Evolutionary conservation across 2,329 filamentous ascomycete genomes (phyloP).

Genomic region (Penicillium italicum): DNA sequence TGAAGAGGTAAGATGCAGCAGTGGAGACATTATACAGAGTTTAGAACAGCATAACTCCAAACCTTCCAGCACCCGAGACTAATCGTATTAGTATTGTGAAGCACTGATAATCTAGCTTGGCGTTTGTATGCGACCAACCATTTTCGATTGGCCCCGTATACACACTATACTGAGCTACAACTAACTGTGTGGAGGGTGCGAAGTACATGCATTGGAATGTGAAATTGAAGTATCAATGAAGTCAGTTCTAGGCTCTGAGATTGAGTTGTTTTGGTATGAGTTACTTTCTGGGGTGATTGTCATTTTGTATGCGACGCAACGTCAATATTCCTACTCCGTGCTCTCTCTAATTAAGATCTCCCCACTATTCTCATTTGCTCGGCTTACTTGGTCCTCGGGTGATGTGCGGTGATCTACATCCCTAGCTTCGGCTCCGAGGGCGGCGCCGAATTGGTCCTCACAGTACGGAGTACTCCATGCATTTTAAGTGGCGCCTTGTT

Average conservation of each 20-base stretch:
- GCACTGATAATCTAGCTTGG: not conserved
- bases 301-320: not conserved
- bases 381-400: not conserved
- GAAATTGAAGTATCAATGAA: constrained; percentile 5
- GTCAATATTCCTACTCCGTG: not conserved
- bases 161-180: not conserved
- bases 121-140: not conserved
- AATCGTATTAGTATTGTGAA: not conserved
- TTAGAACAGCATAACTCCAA: not conserved
- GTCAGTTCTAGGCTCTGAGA: constrained; percentile 4
- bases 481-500: not conserved
- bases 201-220: constrained; percentile 26
- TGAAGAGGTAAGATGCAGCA: not conserved
- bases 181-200: not conserved
- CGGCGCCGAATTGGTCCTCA: not conserved
- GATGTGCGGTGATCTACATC: constrained; percentile 5
- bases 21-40: not conserved
- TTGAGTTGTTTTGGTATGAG: not conserved
- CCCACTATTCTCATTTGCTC: not conserved
- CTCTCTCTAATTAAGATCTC: not conserved
- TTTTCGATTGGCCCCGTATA: not conserved
- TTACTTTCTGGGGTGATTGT: not conserved
- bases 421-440: not conserved
- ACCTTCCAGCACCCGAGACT: not conserved
- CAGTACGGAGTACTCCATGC: not conserved